Conservation (phyloP, 176 grass and related monocot species). For the Avena sativa region DNA sequence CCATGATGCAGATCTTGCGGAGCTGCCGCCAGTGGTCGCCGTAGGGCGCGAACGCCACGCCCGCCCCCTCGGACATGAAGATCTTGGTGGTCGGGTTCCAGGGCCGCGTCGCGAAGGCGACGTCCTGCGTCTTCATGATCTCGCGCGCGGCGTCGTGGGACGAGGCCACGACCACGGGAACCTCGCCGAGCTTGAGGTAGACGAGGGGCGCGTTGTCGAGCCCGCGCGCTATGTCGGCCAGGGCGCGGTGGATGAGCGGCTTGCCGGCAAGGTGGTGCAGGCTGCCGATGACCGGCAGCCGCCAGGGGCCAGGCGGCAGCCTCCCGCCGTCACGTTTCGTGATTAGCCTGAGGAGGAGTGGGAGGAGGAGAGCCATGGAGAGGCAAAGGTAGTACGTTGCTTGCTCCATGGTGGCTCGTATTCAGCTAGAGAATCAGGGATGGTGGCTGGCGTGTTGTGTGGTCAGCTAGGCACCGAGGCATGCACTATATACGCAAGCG, state of each 20-base stretch:
- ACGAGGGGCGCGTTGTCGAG: neutral
- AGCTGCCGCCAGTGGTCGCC: conserved; percentile 40
- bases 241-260: conserved; percentile 13
- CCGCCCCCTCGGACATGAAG: neutral
- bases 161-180: neutral
- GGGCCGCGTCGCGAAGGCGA: neutral
- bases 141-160: neutral
- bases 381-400: neutral
- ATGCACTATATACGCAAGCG: neutral
- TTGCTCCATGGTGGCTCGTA: conserved; percentile 5
- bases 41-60: conserved; percentile 35
- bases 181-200: conserved; percentile 25
- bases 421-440: neutral
- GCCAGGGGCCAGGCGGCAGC: neutral
- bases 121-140: conserved; percentile 18
- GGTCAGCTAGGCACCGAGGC: neutral
- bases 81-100: conserved; percentile 9
- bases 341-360: neutral
- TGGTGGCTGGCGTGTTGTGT: neutral
- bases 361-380: neutral
- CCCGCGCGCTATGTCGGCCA: neutral
- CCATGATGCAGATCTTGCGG: conserved; percentile 23
- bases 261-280: neutral
- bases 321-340: fast-evolving
- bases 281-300: conserved; percentile 21